Base-by-base conservation (phyloP, 2,329 filamentous ascomycete species). In the Hypoxylon sp. region DNA sequence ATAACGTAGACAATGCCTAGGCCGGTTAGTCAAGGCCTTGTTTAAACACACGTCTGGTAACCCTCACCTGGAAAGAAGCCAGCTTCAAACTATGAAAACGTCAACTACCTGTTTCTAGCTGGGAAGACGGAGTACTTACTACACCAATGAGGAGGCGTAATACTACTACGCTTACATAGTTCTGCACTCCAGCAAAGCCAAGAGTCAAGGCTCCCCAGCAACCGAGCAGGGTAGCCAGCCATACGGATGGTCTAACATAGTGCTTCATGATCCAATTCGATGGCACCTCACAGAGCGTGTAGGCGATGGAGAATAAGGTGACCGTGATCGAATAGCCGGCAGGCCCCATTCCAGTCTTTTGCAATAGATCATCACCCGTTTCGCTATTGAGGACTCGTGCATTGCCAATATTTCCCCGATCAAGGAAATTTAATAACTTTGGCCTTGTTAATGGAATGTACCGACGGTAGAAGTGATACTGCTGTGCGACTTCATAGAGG, bases 201-300 rank as follows among this genome's bases (percentile, higher is more conserved):
- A 73, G 39, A 7, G 71, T 62, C 46, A 65, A 34, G 7, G 54
- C 47, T 16, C 62, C 67, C 71, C 71, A 82, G 9, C 84, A 75
- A 11, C 87, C 74, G 5, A 92, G 90, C 58, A 91, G 90, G 3
- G 82, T 75, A 0, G 88, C 87, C 47, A 90, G 81, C 72, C 91
- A 91, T 39, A 90, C 77, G 32, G 85, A 87, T 0, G 89, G 89
- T 1, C 85, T 81, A 61, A 90, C 69, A 43, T 73, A 78, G 5
- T 83, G 82, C 75, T 91, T 91, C 61, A 91, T 83, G 25, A 91
- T 75, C 53, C 89, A 78, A 70, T 91, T 91, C 6, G 87, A 90
- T 34, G 88, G 71, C 0, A 84, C 82, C 71, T 90, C 88, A 67
- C 88, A 89, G 9, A 89, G 76, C 0, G 87, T 79, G 73, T 91